These are phyloP conservation scores for Globisporangium sylvaticum DNA, from an alignment of 352 stramenopile species.

Conservation along the genomic window DNA sequence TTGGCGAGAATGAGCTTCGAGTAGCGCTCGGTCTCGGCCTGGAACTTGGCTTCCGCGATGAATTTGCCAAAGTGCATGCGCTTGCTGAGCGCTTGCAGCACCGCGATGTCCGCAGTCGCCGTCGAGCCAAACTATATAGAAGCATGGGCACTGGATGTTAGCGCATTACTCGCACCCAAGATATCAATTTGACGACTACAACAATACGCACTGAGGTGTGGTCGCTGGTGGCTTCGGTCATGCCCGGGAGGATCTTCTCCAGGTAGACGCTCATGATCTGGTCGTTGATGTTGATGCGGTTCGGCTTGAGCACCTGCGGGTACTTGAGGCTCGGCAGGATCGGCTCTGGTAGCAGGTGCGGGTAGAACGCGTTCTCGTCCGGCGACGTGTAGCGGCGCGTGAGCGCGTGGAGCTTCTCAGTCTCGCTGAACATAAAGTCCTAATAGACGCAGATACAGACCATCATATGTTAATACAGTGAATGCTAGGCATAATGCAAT, in stretches of 20 bases:
- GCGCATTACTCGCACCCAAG: neutral
- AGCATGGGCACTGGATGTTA: neutral
- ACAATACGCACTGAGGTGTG: constrained; percentile 48
- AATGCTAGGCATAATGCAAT: neutral
- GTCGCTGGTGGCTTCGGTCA: constrained; percentile 89
- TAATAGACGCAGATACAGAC: constrained; percentile 23
- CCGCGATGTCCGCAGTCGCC: constrained; percentile 87
- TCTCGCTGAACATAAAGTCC: constrained; percentile 98
- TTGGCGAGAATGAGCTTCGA: constrained; percentile 89
- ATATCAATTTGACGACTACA: neutral
- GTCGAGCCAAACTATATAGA: constrained; percentile 68
- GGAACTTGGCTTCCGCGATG: constrained; percentile 97
- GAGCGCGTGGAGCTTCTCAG: constrained; percentile 92
- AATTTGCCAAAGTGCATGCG: constrained; percentile 99
- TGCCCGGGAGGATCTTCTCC: constrained; percentile 91
- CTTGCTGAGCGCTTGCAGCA: constrained; percentile 94
- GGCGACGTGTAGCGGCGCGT: constrained; percentile 97
- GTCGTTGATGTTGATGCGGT: constrained; percentile 97
- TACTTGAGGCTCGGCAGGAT: constrained; percentile 92
- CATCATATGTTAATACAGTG: neutral
- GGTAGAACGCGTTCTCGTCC: constrained; percentile 98
- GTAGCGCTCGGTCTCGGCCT: constrained; percentile 89
- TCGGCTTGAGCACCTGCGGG: constrained; percentile 91
- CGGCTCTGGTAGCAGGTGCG: constrained; percentile 84
- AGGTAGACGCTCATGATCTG: constrained; percentile 96